Evolutionary conservation across 441 rosid genomes (phyloP).

Genomic region (Metrosideros polymorpha): DNA sequence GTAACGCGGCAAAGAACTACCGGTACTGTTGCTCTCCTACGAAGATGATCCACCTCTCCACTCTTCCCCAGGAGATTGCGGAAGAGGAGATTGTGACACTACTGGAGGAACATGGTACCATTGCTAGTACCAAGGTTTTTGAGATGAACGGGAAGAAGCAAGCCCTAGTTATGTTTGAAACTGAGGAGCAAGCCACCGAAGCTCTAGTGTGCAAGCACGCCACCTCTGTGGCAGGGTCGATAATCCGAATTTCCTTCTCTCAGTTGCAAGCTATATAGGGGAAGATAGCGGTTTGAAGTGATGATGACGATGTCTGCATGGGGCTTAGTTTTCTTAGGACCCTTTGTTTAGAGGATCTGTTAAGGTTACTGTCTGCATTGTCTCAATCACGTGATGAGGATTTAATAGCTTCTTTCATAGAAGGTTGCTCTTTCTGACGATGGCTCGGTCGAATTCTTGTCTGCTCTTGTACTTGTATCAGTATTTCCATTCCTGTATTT

Average conservation of each 20-base stretch:
- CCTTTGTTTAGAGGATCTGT: background rate
- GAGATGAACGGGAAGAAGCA: constrained; percentile 99
- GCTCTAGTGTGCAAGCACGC: constrained; percentile 96
- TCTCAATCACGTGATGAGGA: background rate
- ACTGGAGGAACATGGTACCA: constrained; percentile 69
- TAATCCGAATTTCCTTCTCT: constrained; percentile 91
- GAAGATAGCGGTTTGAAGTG: background rate
- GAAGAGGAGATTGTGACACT: constrained; percentile 78
- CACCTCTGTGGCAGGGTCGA: constrained; percentile 63
- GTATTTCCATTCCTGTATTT: background rate
- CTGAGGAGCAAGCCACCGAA: constrained; percentile 93
- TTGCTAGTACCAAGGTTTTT: constrained; percentile 69
- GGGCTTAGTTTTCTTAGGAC: constrained; percentile 3
- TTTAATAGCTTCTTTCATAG: background rate
- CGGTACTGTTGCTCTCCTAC: constrained; percentile 98
- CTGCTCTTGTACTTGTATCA: background rate
- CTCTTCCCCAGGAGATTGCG: constrained; percentile 77
- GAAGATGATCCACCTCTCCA: constrained; percentile 87
- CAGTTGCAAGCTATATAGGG: constrained; percentile 83
- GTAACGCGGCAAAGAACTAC: constrained; percentile 94
- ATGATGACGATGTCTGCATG: background rate
- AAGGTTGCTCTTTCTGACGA: background rate
- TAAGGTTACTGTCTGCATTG: background rate
- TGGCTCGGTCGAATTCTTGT: background rate
- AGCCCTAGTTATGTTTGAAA: constrained; percentile 74